phyloP scores from a whole-genome alignment of 2,329 filamentous ascomycete genomes.

The Juglanconis oblonga region DNA sequence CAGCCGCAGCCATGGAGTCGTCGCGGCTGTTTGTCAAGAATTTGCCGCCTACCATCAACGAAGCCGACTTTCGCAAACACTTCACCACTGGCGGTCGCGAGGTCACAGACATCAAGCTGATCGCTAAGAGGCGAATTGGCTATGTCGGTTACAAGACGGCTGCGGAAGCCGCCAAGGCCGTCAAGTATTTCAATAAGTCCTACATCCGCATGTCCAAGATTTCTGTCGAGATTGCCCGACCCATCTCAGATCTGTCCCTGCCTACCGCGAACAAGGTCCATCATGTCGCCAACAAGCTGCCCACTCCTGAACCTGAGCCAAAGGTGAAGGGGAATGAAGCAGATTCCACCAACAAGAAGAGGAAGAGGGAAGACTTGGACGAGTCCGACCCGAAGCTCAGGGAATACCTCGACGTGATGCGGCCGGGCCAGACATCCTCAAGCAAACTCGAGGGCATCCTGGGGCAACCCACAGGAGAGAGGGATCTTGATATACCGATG shows the following conservation, averaged over 20 bases:
- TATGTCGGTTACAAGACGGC: conserved; percentile 90
- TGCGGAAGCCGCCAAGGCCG: conserved; percentile 75
- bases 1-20: conserved; percentile 39
- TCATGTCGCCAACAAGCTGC: conserved; percentile 8
- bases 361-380: conserved; percentile 59
- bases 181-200: conserved; percentile 92
- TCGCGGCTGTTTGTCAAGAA: conserved; percentile 79
- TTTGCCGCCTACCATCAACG: conserved; percentile 79
- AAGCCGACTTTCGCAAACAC: conserved; percentile 83
- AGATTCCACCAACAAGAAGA: conserved; percentile 57
- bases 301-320: conserved; percentile 17
- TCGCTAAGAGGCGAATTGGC: conserved; percentile 85
- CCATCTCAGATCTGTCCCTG: conserved; percentile 47
- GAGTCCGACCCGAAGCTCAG: conserved; percentile 74
- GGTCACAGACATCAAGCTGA: conserved; percentile 89
- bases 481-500: conserved; percentile 14
- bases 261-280: conserved; percentile 22
- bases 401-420: conserved; percentile 84
- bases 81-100: conserved; percentile 71
- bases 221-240: conserved; percentile 79
- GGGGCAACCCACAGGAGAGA: conserved; percentile 23
- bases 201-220: conserved; percentile 97
- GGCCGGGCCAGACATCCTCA: conserved; percentile 59
- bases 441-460: conserved; percentile 55
- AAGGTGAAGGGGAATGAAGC: conserved; percentile 19